Evolutionary conservation across 805 yeast species (phyloP).

Genomic region (Pichia deserticola): DNA sequence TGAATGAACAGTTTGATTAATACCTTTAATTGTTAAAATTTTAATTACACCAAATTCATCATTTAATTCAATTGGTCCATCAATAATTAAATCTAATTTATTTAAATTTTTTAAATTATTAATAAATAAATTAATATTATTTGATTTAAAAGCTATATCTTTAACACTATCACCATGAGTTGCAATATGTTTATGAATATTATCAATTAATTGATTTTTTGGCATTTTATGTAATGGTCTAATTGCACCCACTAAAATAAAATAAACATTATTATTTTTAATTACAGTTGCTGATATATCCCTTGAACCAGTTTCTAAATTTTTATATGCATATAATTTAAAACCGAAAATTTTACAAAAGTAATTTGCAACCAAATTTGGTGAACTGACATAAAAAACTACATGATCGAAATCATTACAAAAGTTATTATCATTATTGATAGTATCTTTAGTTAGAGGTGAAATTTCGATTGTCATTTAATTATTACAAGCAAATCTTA

Average conservation of each 20-base stretch:
- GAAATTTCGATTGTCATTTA: conserved; percentile 2
- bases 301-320: conserved; percentile 62
- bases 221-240: conserved; percentile 15
- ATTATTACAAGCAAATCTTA: too few species aligned
- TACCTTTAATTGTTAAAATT: conserved; percentile 43
- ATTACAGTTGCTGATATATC: conserved; percentile 54
- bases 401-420: conserved; percentile 51
- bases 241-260: conserved; percentile 41
- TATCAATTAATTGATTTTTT: conserved; percentile 15
- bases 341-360: conserved; percentile 58
- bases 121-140: conserved; percentile 28
- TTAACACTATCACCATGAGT: conserved; percentile 76
- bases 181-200: conserved; percentile 39
- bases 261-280: conserved; percentile 42
- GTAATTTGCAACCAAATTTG: conserved; percentile 52
- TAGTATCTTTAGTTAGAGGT: background rate
- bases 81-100: conserved; percentile 1
- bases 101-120: background rate
- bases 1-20: conserved; percentile 67
- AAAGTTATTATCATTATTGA: too few species aligned
- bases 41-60: conserved; percentile 48
- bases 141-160: conserved; percentile 64
- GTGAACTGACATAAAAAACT: conserved; percentile 68
- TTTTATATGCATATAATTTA: conserved; percentile 50
- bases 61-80: conserved; percentile 31